These are phyloP conservation scores for Alternaria angustiovoidea DNA, from an alignment of 2,329 filamentous ascomycete genomes.

Conservation along the genomic window DNA sequence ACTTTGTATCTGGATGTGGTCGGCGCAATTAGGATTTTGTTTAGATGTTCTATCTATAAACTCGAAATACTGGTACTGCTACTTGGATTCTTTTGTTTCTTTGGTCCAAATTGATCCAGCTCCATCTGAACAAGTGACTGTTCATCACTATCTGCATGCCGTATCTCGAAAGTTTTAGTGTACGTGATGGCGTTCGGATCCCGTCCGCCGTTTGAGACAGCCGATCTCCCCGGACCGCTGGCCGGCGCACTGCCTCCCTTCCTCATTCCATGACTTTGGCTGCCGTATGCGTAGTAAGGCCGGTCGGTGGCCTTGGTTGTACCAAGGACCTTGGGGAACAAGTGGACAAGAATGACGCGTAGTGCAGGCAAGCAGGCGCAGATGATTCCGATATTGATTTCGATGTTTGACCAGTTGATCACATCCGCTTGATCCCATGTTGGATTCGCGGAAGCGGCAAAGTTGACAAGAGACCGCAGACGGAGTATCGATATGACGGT, in stretches of 20 bases:
- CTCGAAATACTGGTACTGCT: constrained; percentile 21
- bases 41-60: constrained; percentile 8
- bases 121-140: constrained; percentile 16
- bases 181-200: constrained; percentile 21
- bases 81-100: constrained; percentile 9
- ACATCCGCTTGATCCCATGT: constrained; percentile 53
- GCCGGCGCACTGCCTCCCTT: constrained; percentile 24
- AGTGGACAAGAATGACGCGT: constrained; percentile 49
- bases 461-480: constrained; percentile 54
- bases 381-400: constrained; percentile 56
- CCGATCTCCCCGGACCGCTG: constrained; percentile 8
- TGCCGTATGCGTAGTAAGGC: constrained; percentile 23
- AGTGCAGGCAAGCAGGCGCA: constrained; percentile 57
- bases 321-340: constrained; percentile 50
- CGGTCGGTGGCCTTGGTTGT: constrained; percentile 33
- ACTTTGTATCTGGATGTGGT: neutral
- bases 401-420: constrained; percentile 54
- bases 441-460: constrained; percentile 53
- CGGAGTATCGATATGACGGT: constrained; percentile 57
- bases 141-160: constrained; percentile 21
- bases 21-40: neutral
- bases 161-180: constrained; percentile 25
- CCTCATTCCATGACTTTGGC: constrained; percentile 31
- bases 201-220: neutral
- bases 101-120: constrained; percentile 8